Base-by-base conservation (phyloP, 2,329 filamentous ascomycete genomes). In the Chrysoporthe deuterocubensis region DNA sequence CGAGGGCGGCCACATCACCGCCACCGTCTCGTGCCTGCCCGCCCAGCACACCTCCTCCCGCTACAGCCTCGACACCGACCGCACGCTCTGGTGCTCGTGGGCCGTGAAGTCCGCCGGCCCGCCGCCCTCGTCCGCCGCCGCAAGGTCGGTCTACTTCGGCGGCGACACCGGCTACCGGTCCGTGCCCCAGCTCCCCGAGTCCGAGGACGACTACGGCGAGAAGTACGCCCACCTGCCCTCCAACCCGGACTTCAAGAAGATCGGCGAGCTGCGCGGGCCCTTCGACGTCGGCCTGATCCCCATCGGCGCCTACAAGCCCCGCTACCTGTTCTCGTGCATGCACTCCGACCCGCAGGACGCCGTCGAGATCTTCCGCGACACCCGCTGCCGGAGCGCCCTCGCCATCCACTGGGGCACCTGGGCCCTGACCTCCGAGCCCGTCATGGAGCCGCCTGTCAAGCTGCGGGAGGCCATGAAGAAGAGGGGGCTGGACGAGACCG, bases 401-500 rank as follows among this genome's bases (percentile, higher is more conserved):
- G 94, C 88, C 1, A 97, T 97, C 73, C 95, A 97, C 76, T 97
- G 94, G 94, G 94, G 94, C 2, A 90, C 92, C 0, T 97, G 94
- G 93, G 90, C 92, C 0, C 79, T 97, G 72, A 97, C 94, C 0
- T 84, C 88, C 69, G 95, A 98, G 78, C 91, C 94, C 68, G 91
- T 97, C 1, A 77, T 94, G 67, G 94, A 97, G 80, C 95, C 95
- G 58, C 93, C 94, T 1, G 81, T 78, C 77, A 79, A 92, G 76
- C 80, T 97, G 70, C 90, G 84, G 77, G 83, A 92, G 76, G 94
- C 94, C 2, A 79, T 97, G 76, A 85, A 81, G 73, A 85, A 84
- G 74, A 89, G 89, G 73, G 88, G 87, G 0, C 76, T 96, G 0
- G 81, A 86, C 0, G 91, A 94, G 78, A 86, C 83, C 58, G 93